Evolutionary conservation across 2,329 filamentous ascomycete species (phyloP).

Genomic region (Clonostachys sp.): DNA sequence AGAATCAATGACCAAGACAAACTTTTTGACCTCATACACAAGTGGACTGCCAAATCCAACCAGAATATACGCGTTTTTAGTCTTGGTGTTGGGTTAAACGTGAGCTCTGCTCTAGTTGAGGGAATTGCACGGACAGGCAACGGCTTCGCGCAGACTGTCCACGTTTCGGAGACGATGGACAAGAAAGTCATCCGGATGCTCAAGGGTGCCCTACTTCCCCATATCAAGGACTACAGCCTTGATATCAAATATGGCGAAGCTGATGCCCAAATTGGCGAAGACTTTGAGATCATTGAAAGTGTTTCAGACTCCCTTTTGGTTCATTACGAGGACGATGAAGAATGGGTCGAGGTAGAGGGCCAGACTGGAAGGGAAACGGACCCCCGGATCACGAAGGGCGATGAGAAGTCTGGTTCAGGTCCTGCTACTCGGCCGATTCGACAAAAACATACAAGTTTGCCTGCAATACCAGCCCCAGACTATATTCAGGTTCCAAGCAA

Average conservation of each 20-base stretch:
- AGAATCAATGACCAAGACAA: constrained; percentile 41
- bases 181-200: constrained; percentile 70
- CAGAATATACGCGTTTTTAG: constrained; percentile 46
- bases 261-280: constrained; percentile 26
- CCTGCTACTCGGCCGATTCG: constrained; percentile 12
- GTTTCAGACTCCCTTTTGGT: constrained; percentile 37
- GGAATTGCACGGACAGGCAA: constrained; percentile 49
- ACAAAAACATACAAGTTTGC: constrained; percentile 47
- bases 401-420: constrained; percentile 26
- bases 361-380: constrained; percentile 17
- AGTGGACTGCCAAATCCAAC: constrained; percentile 28
- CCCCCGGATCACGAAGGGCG: constrained; percentile 20
- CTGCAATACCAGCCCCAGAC: constrained; percentile 40
- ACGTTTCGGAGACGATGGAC: constrained; percentile 60
- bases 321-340: not conserved
- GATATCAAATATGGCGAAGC: constrained; percentile 50
- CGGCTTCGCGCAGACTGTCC: constrained; percentile 59
- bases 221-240: constrained; percentile 59
- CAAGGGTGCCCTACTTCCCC: constrained; percentile 63
- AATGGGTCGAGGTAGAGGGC: constrained; percentile 31
- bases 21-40: constrained; percentile 39
- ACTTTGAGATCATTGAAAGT: constrained; percentile 61
- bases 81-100: constrained; percentile 46
- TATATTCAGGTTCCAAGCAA: constrained; percentile 59
- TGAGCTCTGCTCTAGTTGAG: constrained; percentile 48